A percentile compares a stretch with the other conserved stretches of the same genome.
Conservation (phyloP, 169 alveolate species). For the Plasmodium malariae region DNA sequence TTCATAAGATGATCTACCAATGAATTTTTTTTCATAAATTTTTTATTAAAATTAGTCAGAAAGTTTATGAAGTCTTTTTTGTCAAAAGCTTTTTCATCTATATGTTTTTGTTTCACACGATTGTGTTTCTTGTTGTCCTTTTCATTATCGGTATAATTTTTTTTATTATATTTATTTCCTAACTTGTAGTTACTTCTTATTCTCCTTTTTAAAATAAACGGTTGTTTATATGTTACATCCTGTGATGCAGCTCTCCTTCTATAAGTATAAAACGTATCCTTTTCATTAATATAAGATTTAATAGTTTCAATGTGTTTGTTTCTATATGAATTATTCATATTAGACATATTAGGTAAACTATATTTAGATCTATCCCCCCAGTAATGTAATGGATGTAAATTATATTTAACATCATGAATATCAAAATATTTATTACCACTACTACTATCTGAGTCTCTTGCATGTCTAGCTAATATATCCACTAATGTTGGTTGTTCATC, state of each 20-base stretch:
- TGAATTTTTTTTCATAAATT: slow-evolving; percentile 65
- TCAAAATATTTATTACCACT: slow-evolving; percentile 45
- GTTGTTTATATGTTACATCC: slow-evolving; percentile 38
- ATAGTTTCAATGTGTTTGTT: not conserved
- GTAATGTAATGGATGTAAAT: slow-evolving; percentile 25
- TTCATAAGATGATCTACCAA: slow-evolving; percentile 49
- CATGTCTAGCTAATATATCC: slow-evolving; percentile 75
- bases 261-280: slow-evolving; percentile 31
- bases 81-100: slow-evolving; percentile 47
- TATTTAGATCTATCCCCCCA: slow-evolving; percentile 46
- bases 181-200: slow-evolving; percentile 42
- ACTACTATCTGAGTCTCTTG: slow-evolving; percentile 58
- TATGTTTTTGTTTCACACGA: slow-evolving; percentile 29
- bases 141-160: slow-evolving; percentile 74
- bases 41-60: slow-evolving; percentile 54
- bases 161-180: slow-evolving; percentile 58
- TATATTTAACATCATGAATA: slow-evolving; percentile 21
- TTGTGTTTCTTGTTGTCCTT: slow-evolving; percentile 42
- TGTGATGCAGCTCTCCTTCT: slow-evolving; percentile 77
- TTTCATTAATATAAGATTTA: slow-evolving; percentile 19
- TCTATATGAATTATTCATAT: not conserved
- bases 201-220: slow-evolving; percentile 37
- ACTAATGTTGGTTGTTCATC: slow-evolving; percentile 40
- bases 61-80: slow-evolving; percentile 48
- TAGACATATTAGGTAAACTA: slow-evolving; percentile 35